Evolutionary conservation across 768 basidiomycete species (phyloP).

Genomic region (Naganishia randhawae): DNA sequence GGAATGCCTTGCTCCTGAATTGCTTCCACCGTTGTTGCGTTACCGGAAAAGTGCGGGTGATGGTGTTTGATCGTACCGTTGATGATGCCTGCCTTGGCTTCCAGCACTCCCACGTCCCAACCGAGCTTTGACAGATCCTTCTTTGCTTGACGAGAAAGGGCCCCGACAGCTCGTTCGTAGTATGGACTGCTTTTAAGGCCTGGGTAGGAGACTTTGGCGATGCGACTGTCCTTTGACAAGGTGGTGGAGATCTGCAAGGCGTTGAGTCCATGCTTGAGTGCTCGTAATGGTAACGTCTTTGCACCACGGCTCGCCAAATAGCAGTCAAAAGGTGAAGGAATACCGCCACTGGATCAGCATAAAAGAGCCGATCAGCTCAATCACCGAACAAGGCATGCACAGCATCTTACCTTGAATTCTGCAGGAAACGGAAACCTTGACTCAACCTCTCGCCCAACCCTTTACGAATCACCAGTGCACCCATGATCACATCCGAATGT

Average conservation of each 20-base stretch:
- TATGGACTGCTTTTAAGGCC: slow-evolving; percentile 68
- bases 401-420: slow-evolving; percentile 59
- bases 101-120: slow-evolving; percentile 32
- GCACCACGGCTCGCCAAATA: slow-evolving; percentile 86
- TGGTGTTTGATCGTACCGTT: slow-evolving; percentile 37
- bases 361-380: neutral
- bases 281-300: slow-evolving; percentile 84
- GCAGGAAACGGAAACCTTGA: slow-evolving; percentile 71
- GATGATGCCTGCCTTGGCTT: slow-evolving; percentile 9
- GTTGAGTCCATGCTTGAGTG: slow-evolving; percentile 79
- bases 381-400: neutral
- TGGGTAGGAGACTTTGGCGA: slow-evolving; percentile 82
- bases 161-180: slow-evolving; percentile 62
- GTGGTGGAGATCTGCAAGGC: slow-evolving; percentile 70
- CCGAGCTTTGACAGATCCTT: slow-evolving; percentile 58
- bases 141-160: slow-evolving; percentile 64
- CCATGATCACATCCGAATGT: slow-evolving; percentile 90
- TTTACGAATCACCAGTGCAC: slow-evolving; percentile 63
- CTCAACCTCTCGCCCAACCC: slow-evolving; percentile 57
- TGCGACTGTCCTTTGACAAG: slow-evolving; percentile 58
- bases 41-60: slow-evolving; percentile 35
- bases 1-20: slow-evolving; percentile 63
- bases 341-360: slow-evolving; percentile 40
- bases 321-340: slow-evolving; percentile 69
- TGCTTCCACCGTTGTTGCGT: slow-evolving; percentile 15